phyloP scores from a whole-genome alignment of 805 yeast species.

The Candida sithepensis region DNA sequence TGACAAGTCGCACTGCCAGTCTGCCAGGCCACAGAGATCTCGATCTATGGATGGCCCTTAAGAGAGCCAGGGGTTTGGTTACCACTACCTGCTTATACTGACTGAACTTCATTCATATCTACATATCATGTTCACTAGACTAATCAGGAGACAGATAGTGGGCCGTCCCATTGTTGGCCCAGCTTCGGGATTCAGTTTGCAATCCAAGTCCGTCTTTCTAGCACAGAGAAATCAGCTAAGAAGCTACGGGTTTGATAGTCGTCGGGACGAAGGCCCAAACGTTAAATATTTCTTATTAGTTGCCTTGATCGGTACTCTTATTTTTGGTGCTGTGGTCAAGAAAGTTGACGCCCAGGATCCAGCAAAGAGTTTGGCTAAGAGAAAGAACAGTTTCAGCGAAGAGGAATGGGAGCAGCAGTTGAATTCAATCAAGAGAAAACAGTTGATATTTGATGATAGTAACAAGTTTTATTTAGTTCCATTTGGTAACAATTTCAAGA shows the following conservation, averaged over 20 bases:
- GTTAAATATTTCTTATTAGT: slow-evolving; percentile 38
- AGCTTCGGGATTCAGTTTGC: neutral
- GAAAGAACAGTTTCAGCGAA: slow-evolving; percentile 41
- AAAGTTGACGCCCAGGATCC: slow-evolving; percentile 32
- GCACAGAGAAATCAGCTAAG: neutral
- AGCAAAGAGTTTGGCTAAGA: slow-evolving; percentile 24
- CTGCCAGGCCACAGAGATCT: too few species aligned
- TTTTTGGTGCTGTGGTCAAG: slow-evolving; percentile 32
- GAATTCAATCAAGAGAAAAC: slow-evolving; percentile 30
- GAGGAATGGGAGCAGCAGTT: slow-evolving; percentile 44
- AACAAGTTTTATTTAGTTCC: slow-evolving; percentile 30
- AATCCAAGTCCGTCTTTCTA: neutral
- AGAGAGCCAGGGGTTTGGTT: too few species aligned
- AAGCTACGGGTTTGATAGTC: slow-evolving; percentile 3
- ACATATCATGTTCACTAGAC: neutral
- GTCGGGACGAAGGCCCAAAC: slow-evolving; percentile 33
- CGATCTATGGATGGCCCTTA: too few species aligned
- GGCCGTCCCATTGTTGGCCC: neutral
- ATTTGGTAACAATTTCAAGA: slow-evolving; percentile 15
- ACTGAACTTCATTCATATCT: too few species aligned
- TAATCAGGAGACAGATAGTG: neutral
- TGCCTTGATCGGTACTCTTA: slow-evolving; percentile 42
- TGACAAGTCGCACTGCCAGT: too few species aligned
- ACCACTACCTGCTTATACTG: too few species aligned
- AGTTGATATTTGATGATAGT: slow-evolving; percentile 22